These are phyloP conservation scores for Aspergillus conjunctus DNA, from an alignment of 495 filamentous ascomycete species.

Conservation along the genomic window DNA sequence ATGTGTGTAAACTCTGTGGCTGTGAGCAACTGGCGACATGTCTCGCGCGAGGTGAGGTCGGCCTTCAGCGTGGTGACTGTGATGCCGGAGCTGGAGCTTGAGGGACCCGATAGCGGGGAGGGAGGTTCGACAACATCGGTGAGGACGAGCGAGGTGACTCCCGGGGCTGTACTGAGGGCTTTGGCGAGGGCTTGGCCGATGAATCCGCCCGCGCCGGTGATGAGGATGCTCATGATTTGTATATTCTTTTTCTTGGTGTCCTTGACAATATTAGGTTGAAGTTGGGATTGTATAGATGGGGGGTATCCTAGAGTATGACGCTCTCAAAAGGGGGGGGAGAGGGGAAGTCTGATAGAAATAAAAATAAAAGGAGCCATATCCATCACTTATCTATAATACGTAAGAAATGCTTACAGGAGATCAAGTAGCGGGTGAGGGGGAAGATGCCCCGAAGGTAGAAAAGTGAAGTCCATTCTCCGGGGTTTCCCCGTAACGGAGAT, in stretches of 20 bases:
- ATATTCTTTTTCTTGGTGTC: no score
- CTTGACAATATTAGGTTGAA: no score
- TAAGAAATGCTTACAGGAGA: background rate
- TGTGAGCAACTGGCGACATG: background rate
- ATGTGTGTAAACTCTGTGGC: constrained; percentile 5
- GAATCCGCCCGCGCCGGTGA: constrained; percentile 12
- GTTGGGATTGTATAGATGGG: no score
- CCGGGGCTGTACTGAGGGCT: background rate
- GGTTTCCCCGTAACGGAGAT: background rate
- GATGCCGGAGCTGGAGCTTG: background rate
- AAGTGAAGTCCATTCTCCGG: background rate
- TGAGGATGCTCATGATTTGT: constrained; percentile 5
- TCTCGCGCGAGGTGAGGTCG: constrained; percentile 4
- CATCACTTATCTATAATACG: background rate
- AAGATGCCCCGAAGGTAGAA: no score
- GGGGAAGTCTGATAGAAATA: background rate
- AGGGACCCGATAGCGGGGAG: background rate
- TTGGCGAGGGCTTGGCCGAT: constrained; percentile 11
- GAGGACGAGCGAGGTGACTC: background rate
- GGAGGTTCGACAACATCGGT: constrained; percentile 6
- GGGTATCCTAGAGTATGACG: no score
- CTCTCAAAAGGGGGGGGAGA: no score
- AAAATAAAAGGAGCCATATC: background rate
- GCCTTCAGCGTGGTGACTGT: background rate
- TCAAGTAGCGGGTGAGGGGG: background rate